Base-by-base conservation (phyloP, 192 early-diverging fungal species). In the Umbelopsis sp. region DNA sequence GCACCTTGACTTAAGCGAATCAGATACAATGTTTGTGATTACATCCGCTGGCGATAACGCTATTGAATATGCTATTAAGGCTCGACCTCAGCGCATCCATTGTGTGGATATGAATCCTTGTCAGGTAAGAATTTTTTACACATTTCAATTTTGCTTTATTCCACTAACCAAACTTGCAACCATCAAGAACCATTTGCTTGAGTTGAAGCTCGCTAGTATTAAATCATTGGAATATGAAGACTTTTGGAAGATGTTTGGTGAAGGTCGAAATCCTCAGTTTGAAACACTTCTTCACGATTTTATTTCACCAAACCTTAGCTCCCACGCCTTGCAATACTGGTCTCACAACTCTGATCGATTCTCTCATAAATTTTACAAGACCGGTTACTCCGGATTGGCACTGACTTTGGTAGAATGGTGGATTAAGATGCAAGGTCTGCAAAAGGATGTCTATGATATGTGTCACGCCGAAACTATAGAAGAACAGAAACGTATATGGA, bases 101-200 rank as follows among this genome's bases (percentile, higher is more conserved):
- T 91, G 90, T 73, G 86, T 93, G 33, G 93, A 95, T 76, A 86
- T 95, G 84, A 95, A 95, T 69, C 93, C 93, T n/a, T 95, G 93
- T 79, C 93, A 95, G 76, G 76, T 77, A 77, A 46, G 12, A 45
- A 77, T 49, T 30, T 13, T n/a, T 5, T 6, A 41, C 37, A n/a
- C 30, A 41, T 58, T 22, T 33, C 16, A 25, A 18, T 30, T 30
- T 44, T 52, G 11, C 16, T 11, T 13, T 10, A 9, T n/a, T 21
- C 15, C n/a, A 33, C 0, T 22, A n/a, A 2, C 27, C n/a, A 11
- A 51, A 66, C 16, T 6, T 41, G 10, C 10, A 41, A 41, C 10
- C 37, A 41, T 41, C 13, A 22, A 77, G 74, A 95, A 95, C 80
- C 89, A 95, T 74, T 80, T 95, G 66, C 85, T 95, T 16, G 93